Conservation (phyloP, 176 grass and related monocot species). For the Carex scoparia region DNA sequence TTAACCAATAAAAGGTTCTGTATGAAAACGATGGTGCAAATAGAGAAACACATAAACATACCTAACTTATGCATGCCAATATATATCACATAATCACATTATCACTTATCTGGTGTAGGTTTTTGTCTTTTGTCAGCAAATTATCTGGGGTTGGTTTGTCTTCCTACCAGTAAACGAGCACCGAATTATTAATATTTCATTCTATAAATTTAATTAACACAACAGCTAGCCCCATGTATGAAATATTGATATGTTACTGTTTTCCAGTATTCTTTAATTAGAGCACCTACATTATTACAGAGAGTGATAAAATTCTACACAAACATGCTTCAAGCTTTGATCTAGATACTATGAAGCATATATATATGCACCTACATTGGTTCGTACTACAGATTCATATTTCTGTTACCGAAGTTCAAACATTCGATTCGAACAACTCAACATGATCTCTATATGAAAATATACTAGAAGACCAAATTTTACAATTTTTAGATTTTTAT, state of each 20-base stretch:
- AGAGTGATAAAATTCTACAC: no score
- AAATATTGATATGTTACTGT: neutral
- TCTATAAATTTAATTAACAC: neutral
- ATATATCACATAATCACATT: neutral
- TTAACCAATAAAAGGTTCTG: slow-evolving; percentile 11
- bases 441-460: no score
- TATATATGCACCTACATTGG: no score
- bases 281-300: no score
- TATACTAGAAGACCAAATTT: no score
- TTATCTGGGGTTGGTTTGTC: neutral
- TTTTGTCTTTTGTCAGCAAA: neutral
- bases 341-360: no score
- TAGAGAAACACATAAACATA: neutral
- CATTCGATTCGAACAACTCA: no score
- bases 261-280: neutral
- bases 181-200: neutral
- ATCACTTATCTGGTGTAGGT: slow-evolving; percentile 9
- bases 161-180: neutral
- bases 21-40: neutral
- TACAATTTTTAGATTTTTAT: no score
- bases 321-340: no score
- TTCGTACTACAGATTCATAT: no score
- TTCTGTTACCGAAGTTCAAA: no score
- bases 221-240: neutral
- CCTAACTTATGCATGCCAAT: slow-evolving; percentile 2